Evolutionary conservation across 305 asterid genomes (phyloP).

Genomic region (Striga hermonthica): DNA sequence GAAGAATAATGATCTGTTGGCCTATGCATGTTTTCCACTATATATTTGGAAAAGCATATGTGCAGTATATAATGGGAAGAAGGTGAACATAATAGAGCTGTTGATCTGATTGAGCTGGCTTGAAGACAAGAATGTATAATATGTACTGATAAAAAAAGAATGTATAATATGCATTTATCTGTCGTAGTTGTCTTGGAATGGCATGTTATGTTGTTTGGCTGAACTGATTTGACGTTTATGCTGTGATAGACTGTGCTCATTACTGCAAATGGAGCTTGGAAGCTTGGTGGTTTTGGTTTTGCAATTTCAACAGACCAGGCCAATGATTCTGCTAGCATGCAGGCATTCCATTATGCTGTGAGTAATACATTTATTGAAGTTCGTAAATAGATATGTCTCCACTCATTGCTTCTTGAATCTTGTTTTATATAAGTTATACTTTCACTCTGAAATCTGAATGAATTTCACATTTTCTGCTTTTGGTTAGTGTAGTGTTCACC

Average conservation of each 20-base stretch:
- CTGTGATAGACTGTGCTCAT: slow-evolving; percentile 70
- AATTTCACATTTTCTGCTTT: slow-evolving; percentile 16
- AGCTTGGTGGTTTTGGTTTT: slow-evolving; percentile 95
- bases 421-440: not conserved
- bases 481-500: slow-evolving; percentile 18
- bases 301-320: slow-evolving; percentile 68
- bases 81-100: too few species aligned
- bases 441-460: slow-evolving; percentile 16
- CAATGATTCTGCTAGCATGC: slow-evolving; percentile 55
- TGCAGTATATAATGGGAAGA: too few species aligned
- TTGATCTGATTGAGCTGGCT: too few species aligned
- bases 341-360: slow-evolving; percentile 93
- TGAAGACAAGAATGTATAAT: too few species aligned
- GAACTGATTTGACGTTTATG: slow-evolving; percentile 26
- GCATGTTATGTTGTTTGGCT: slow-evolving; percentile 25
- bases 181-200: slow-evolving; percentile 18
- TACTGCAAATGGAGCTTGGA: slow-evolving; percentile 99
- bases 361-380: slow-evolving; percentile 42
- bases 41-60: too few species aligned
- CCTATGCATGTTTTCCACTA: too few species aligned
- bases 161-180: slow-evolving; percentile 13
- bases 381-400: slow-evolving; percentile 31
- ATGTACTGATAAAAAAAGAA: too few species aligned
- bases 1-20: too few species aligned
- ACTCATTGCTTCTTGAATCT: slow-evolving; percentile 22